Percentiles rank a stretch among this genome's conserved stretches.
Conservation (phyloP, 2,329 filamentous ascomycete species). For the Curvularia sp. region DNA sequence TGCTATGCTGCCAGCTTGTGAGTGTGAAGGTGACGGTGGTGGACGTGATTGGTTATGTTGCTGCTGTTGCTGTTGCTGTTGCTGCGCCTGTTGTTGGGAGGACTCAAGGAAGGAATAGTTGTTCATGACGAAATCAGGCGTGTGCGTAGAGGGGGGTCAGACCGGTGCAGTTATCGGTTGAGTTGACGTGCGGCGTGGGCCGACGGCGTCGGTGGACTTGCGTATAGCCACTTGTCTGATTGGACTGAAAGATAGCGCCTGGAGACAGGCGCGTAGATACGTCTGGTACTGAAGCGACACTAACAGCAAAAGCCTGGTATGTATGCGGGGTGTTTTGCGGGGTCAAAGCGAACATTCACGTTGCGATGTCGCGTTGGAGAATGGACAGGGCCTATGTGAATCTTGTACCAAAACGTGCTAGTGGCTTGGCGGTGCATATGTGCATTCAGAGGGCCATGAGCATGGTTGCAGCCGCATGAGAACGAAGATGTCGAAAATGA, state of each 20-base stretch:
- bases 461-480: not conserved
- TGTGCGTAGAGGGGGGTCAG: slow-evolving; percentile 19
- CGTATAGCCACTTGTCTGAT: slow-evolving; percentile 11
- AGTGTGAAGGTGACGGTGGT: slow-evolving; percentile 45
- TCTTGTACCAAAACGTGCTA: slow-evolving; percentile 7
- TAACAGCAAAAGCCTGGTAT: not conserved
- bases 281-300: slow-evolving; percentile 6
- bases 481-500: not conserved
- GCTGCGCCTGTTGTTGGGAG: slow-evolving; percentile 22
- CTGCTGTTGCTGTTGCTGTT: slow-evolving; percentile 18
- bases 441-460: not conserved
- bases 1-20: slow-evolving; percentile 26
- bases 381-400: slow-evolving; percentile 5
- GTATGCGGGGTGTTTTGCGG: slow-evolving; percentile 11
- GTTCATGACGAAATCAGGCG: slow-evolving; percentile 38
- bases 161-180: slow-evolving; percentile 15
- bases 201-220: slow-evolving; percentile 10
- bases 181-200: slow-evolving; percentile 20
- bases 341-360: slow-evolving; percentile 8
- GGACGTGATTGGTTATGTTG: slow-evolving; percentile 36
- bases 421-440: slow-evolving; percentile 9
- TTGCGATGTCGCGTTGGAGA: slow-evolving; percentile 5
- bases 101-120: slow-evolving; percentile 49
- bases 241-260: slow-evolving; percentile 9
- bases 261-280: slow-evolving; percentile 1